These are phyloP conservation scores for Daldinia eschscholtzii DNA, from an alignment of 2,329 filamentous ascomycete species.

Conservation along the genomic window DNA sequence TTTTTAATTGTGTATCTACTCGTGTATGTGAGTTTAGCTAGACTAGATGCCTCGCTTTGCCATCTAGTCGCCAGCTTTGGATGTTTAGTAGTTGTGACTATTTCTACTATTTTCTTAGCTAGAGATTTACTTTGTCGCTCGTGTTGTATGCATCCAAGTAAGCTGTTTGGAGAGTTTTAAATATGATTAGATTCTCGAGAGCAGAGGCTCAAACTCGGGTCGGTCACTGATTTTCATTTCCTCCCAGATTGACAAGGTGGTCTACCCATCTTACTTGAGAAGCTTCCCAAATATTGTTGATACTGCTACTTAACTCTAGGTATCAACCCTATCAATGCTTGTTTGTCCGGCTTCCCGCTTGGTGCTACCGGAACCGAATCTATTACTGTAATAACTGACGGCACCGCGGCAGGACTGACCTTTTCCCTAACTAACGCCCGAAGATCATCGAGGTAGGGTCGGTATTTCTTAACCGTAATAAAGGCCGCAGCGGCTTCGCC, in stretches of 20 bases:
- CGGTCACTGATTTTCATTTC: too few species aligned
- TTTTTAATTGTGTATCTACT: too few species aligned
- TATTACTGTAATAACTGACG: constrained; percentile 8
- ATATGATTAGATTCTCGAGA: too few species aligned
- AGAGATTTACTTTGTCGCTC: too few species aligned
- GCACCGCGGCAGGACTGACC: constrained; percentile 18
- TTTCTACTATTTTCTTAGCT: too few species aligned
- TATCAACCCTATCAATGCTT: constrained; percentile 10
- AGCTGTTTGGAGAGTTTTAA: too few species aligned
- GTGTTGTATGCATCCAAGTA: too few species aligned
- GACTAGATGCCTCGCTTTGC: too few species aligned
- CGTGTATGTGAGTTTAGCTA: too few species aligned
- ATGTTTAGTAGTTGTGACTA: too few species aligned
- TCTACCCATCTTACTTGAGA: not conserved
- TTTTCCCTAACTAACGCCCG: constrained; percentile 12
- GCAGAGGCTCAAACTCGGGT: too few species aligned
- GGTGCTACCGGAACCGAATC: constrained; percentile 22
- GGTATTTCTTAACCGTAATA: not conserved
- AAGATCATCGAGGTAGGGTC: constrained; percentile 3
- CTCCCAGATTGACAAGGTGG: not conserved
- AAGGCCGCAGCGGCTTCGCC: constrained; percentile 20
- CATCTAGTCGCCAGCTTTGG: too few species aligned
- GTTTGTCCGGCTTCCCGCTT: constrained; percentile 30
- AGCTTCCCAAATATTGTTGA: not conserved
- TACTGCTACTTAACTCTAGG: not conserved